Evolutionary conservation across 2,329 filamentous ascomycete genomes (phyloP), one percentile per base, ranked within the genome.

Genomic region (Calonectria ilicicola): DNA sequence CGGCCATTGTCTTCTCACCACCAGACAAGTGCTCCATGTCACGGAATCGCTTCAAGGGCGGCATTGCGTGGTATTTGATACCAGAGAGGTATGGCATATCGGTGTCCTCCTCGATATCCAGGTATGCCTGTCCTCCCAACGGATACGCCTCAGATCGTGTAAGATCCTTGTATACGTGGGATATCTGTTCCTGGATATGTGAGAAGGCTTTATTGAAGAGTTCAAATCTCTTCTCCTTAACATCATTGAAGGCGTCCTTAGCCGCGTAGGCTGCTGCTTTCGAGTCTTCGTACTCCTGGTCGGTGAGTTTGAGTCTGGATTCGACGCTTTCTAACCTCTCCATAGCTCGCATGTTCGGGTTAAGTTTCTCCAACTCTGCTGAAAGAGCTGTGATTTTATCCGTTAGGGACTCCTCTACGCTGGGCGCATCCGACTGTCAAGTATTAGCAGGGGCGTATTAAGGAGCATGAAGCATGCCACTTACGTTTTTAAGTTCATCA

Each of bases 21-120:
- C 97, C 97, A 1, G 95, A 98, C 12, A 99, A 88, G 82, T 98
- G 97, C 84, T 99, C 97, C 97, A 99, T 99, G 83, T 99, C 97
- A 79, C 97, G 91, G 90, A 99, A 99, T 56, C 97, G 95, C 87
- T 99, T 99, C 74, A 98, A 91, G 1, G 97, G 97, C 23, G 97
- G 97, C 96, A 98, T 99, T 74, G 97, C 97, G 82, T 98, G 96
- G 85, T 99, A 99, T 82, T 98, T 98, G 85, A 99, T 95, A 38
- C 97, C 97, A 47, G 94, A 95, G 5, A 98, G 91, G 83, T 98
- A 99, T 0, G 97, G 97, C 80, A 98, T 96, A 75, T 98, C 95
- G n/a, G 93, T 94, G 83, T 99, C 96, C 82, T 98, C 96, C 83
- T 93, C 91, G 71, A 97, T 96, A 81, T 98, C 96, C 60, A 99